These are phyloP conservation scores for Mortierella polycephala DNA, from an alignment of 371 early-diverging fungal species.

Conservation along the genomic window DNA sequence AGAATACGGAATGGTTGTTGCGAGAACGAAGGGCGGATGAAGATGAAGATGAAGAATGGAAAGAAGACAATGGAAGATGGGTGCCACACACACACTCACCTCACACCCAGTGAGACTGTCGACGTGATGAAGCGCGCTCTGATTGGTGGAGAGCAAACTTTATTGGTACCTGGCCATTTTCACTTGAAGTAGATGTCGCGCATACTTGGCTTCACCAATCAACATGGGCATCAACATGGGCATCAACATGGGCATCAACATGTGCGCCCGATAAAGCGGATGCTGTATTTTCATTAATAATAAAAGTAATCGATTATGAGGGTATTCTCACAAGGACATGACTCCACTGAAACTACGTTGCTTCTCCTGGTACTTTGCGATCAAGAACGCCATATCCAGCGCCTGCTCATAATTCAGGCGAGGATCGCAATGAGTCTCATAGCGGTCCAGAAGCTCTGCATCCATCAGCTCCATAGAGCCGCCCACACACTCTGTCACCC, in stretches of 20 bases:
- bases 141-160: slow-evolving; percentile 21
- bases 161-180: neutral
- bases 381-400: slow-evolving; percentile 94
- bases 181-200: too few species aligned
- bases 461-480: slow-evolving; percentile 93
- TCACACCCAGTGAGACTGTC: neutral
- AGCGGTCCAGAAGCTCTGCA: slow-evolving; percentile 84
- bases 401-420: slow-evolving; percentile 97
- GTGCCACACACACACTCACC: too few species aligned
- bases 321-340: slow-evolving; percentile 17
- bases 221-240: too few species aligned
- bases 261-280: too few species aligned
- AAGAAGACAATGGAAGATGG: slow-evolving; percentile 11
- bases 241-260: too few species aligned
- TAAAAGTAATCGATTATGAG: too few species aligned
- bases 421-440: slow-evolving; percentile 95
- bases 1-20: neutral
- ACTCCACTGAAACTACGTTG: slow-evolving; percentile 59
- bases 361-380: slow-evolving; percentile 85
- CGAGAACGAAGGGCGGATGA: slow-evolving; percentile 6
- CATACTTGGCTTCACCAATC: too few species aligned
- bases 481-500: slow-evolving; percentile 94
- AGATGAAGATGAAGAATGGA: slow-evolving; percentile 13
- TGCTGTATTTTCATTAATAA: too few species aligned
- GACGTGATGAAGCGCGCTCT: slow-evolving; percentile 44